Evolutionary conservation across 805 yeast species (phyloP).

Genomic region (Schizosaccharomyces lindneri): DNA sequence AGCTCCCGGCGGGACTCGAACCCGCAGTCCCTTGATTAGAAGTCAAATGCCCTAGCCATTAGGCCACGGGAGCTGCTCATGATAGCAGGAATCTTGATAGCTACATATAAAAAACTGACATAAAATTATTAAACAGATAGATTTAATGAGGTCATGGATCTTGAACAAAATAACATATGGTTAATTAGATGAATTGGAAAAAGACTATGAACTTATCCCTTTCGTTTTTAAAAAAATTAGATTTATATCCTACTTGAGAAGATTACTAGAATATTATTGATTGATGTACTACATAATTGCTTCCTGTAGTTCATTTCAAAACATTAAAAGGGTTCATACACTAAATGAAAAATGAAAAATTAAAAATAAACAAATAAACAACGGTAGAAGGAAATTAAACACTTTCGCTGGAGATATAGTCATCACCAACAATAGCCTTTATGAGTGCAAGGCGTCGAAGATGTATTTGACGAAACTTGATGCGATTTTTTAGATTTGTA

Average conservation of each 20-base stretch:
- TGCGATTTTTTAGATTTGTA: constrained; percentile 1
- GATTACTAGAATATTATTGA: too few relatives aligned
- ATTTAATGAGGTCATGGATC: too few relatives aligned
- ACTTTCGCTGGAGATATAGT: not conserved
- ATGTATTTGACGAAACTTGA: not conserved
- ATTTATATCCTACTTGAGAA: too few relatives aligned
- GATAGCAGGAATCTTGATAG: not conserved
- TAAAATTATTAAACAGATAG: too few relatives aligned
- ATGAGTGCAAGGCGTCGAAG: constrained; percentile 2
- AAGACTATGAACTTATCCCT: too few relatives aligned
- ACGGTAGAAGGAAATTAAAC: not conserved
- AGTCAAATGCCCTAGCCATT: constrained; percentile 2
- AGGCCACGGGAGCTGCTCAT: not conserved
- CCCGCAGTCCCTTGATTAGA: constrained; percentile 1
- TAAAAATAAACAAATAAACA: not conserved
- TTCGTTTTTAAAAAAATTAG: too few relatives aligned
- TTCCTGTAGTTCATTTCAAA: not conserved
- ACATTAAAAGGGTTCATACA: not conserved
- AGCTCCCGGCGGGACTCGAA: not conserved
- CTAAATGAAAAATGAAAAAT: not conserved
- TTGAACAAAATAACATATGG: too few relatives aligned
- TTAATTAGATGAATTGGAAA: too few relatives aligned
- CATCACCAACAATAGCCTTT: not conserved
- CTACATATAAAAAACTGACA: too few relatives aligned
- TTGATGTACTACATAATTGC: too few relatives aligned